Percentiles rank a stretch among this genome's conserved stretches.
These are phyloP conservation scores for Vaccinium corymbosum DNA, from an alignment of 148 eudicot species.

Conservation along the genomic window DNA sequence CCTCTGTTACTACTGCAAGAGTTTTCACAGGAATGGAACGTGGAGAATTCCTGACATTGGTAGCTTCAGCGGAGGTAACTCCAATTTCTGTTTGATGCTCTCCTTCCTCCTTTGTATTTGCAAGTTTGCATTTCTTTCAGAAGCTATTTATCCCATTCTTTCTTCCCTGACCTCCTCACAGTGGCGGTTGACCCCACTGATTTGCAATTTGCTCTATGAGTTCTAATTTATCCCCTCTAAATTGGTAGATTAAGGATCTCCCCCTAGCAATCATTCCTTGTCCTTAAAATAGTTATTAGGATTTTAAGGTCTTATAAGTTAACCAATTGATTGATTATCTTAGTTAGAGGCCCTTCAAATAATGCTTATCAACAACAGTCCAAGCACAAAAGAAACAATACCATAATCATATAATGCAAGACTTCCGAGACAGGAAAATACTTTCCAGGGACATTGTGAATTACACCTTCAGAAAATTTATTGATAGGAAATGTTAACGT, in stretches of 20 bases:
- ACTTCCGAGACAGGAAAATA: background rate
- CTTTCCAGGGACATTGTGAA: background rate
- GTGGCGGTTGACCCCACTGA: background rate
- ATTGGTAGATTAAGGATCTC: background rate
- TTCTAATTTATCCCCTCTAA: background rate
- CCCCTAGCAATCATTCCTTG: background rate
- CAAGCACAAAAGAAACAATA: too few species aligned
- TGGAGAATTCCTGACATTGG: conserved; percentile 86
- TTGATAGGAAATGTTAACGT: background rate
- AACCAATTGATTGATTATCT: background rate
- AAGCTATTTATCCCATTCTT: background rate
- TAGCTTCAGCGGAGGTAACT: conserved; percentile 97
- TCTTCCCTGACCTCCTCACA: background rate
- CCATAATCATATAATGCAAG: background rate
- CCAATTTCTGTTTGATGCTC: background rate
- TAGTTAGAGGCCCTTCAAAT: background rate
- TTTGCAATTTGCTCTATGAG: background rate
- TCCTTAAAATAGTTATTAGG: background rate
- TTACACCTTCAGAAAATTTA: background rate
- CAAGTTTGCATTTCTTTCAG: background rate
- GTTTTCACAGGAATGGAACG: conserved; percentile 78
- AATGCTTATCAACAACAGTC: background rate
- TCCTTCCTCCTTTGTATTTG: background rate
- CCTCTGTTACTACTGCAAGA: conserved; percentile 73
- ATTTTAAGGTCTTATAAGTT: background rate